Percentiles rank a stretch among this genome's conserved stretches.
phyloP scores from a whole-genome alignment of 2,329 filamentous ascomycete genomes.

The Aaosphaeria arxii region DNA sequence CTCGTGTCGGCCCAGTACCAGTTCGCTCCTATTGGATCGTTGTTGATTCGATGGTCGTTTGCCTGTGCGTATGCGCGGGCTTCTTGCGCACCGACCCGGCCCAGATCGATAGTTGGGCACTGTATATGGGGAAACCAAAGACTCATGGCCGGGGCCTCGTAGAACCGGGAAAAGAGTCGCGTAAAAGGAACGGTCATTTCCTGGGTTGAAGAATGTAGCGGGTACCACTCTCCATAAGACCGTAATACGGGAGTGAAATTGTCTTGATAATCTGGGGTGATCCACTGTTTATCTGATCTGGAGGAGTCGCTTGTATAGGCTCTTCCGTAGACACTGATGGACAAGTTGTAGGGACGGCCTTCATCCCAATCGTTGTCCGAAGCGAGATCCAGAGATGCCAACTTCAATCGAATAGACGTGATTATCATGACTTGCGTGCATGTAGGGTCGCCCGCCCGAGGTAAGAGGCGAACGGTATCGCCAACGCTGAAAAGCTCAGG shows the following conservation, averaged over 20 bases:
- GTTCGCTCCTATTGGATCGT: constrained; percentile 29
- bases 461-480: constrained; percentile 52
- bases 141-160: constrained; percentile 49
- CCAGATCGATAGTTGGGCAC: constrained; percentile 35
- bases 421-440: constrained; percentile 53
- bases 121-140: constrained; percentile 39
- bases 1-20: constrained; percentile 60
- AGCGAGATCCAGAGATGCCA: constrained; percentile 47
- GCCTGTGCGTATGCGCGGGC: constrained; percentile 47
- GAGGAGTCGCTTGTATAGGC: constrained; percentile 43
- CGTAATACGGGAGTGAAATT: constrained; percentile 31
- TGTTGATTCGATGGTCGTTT: constrained; percentile 49
- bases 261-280: constrained; percentile 18
- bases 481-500: constrained; percentile 54
- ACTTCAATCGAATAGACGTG: constrained; percentile 50
- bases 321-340: constrained; percentile 49
- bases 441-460: constrained; percentile 8
- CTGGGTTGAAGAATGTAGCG: constrained; percentile 41
- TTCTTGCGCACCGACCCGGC: constrained; percentile 45
- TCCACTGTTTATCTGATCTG: constrained; percentile 26
- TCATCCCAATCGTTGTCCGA: constrained; percentile 47
- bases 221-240: constrained; percentile 53
- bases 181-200: constrained; percentile 49
- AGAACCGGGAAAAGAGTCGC: constrained; percentile 54
- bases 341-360: constrained; percentile 44